phyloP scores from a whole-genome alignment of 257 asterid species.

The Solanum sejunctum region DNA sequence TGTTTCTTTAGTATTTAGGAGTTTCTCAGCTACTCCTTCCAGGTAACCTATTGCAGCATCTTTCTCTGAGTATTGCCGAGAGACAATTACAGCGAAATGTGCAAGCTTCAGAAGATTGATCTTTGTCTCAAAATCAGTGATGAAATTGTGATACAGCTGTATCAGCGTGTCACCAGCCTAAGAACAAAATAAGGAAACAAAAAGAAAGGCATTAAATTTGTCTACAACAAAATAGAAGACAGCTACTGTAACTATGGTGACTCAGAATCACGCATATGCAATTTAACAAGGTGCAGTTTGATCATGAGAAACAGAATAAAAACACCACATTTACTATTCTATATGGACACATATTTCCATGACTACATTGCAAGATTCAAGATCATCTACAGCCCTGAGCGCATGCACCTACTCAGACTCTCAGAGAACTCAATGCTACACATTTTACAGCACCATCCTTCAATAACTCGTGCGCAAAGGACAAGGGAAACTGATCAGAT shows the following conservation, averaged over 20 bases:
- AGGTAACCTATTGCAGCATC: constrained; percentile 74
- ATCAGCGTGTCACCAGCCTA: constrained; percentile 94
- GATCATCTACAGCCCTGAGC: neutral
- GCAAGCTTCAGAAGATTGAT: constrained; percentile 98
- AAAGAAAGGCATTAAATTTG: constrained; percentile 3
- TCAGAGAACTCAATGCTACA: neutral
- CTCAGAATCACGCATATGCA: neutral
- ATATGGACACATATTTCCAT: neutral
- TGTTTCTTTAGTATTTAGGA: constrained; percentile 61
- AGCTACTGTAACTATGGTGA: neutral
- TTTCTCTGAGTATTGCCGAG: constrained; percentile 72
- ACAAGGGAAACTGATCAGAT: neutral
- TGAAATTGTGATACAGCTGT: constrained; percentile 84
- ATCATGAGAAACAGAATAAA: neutral
- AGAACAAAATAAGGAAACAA: constrained; percentile 1
- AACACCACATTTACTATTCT: neutral
- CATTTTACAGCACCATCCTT: neutral
- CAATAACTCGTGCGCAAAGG: neutral
- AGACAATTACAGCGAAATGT: constrained; percentile 83
- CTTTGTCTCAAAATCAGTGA: constrained; percentile 90
- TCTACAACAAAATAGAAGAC: neutral
- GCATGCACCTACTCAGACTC: neutral
- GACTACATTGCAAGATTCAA: neutral
- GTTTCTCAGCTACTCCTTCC: constrained; percentile 88
- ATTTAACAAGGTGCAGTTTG: neutral